Conservation (phyloP, 2,329 filamentous ascomycete genomes). For the Cadophora sp. region DNA sequence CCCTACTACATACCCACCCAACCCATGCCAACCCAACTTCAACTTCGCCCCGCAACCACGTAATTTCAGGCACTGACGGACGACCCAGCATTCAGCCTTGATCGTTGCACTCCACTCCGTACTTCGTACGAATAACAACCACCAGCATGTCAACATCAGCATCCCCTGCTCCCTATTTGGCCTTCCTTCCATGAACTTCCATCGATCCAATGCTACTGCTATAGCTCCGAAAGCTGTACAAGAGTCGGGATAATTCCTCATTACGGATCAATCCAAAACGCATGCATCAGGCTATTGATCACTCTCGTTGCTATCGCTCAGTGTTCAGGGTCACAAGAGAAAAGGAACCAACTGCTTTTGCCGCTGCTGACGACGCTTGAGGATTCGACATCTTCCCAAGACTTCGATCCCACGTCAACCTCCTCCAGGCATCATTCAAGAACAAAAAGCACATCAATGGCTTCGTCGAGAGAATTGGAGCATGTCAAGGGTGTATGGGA, state of each 20-base stretch:
- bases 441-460: slow-evolving; percentile 20
- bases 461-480: slow-evolving; percentile 35
- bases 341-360: background rate
- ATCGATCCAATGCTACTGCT: too few relatives aligned
- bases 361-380: slow-evolving; percentile 31
- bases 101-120: too few relatives aligned
- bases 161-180: background rate
- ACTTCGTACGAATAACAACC: too few relatives aligned
- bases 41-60: slow-evolving; percentile 9
- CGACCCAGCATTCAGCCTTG: background rate
- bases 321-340: background rate
- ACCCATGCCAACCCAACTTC: background rate
- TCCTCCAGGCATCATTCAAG: slow-evolving; percentile 17
- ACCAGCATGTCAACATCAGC: too few relatives aligned
- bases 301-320: background rate
- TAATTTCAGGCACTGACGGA: slow-evolving; percentile 9
- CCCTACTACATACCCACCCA: background rate
- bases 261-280: background rate
- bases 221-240: background rate
- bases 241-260: background rate
- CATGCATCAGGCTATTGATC: background rate
- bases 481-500: slow-evolving; percentile 42
- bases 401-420: slow-evolving; percentile 20
- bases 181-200: background rate
- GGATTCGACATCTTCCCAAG: background rate